Evolutionary conservation across 2,329 filamentous ascomycete genomes (phyloP).

Genomic region (Aspergillus flavus): DNA sequence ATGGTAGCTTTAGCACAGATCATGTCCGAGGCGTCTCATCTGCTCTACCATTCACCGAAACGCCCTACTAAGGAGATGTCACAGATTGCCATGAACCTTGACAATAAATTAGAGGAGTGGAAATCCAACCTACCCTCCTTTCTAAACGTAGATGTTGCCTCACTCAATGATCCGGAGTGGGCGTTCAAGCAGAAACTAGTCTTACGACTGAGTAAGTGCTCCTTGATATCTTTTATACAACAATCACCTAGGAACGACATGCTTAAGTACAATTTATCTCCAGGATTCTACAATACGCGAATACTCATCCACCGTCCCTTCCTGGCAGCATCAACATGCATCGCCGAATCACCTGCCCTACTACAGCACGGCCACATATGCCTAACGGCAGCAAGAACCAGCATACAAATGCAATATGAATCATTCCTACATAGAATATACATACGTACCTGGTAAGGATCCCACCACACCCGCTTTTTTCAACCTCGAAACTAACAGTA

Average conservation of each 20-base stretch:
- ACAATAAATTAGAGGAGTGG: slow-evolving; percentile 23
- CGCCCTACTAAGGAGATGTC: slow-evolving; percentile 25
- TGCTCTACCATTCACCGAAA: slow-evolving; percentile 27
- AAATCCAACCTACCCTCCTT: slow-evolving; percentile 24
- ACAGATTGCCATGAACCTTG: slow-evolving; percentile 23
- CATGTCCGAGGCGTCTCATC: slow-evolving; percentile 31
- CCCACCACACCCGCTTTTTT: not conserved
- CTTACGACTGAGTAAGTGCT: slow-evolving; percentile 25
- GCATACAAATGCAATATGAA: slow-evolving; percentile 33
- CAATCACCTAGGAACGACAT: not conserved
- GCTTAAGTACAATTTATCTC: not conserved
- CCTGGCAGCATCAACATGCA: slow-evolving; percentile 23
- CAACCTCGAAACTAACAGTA: not conserved
- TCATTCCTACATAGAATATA: slow-evolving; percentile 34
- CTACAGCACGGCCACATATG: slow-evolving; percentile 29
- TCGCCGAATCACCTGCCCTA: slow-evolving; percentile 7
- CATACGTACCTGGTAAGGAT: slow-evolving; percentile 31
- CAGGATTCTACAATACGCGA: slow-evolving; percentile 34
- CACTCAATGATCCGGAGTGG: slow-evolving; percentile 33
- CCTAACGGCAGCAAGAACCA: slow-evolving; percentile 28
- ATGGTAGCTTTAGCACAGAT: slow-evolving; percentile 31
- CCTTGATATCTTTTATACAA: not conserved
- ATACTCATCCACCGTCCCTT: slow-evolving; percentile 35
- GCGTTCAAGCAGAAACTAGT: slow-evolving; percentile 36
- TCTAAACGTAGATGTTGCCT: slow-evolving; percentile 23